These are phyloP conservation scores for Candolleomyces eurysporus DNA, from an alignment of 768 basidiomycete genomes.

Conservation along the genomic window DNA sequence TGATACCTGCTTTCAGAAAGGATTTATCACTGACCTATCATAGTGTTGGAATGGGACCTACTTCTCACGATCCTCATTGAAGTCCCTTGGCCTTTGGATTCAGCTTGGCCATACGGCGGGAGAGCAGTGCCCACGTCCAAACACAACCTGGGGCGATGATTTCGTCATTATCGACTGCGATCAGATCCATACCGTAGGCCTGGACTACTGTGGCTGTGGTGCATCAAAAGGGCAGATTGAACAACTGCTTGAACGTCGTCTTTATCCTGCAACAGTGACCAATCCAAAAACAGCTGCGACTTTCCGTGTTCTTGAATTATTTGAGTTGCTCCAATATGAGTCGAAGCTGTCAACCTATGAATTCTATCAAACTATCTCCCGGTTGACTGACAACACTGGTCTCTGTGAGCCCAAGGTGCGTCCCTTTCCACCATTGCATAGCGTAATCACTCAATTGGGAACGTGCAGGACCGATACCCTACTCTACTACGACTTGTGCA, in stretches of 20 bases:
- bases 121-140: conserved; percentile 16
- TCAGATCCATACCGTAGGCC: conserved; percentile 23
- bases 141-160: conserved; percentile 8
- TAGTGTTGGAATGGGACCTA: neutral
- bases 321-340: conserved; percentile 25
- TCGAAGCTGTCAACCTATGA: conserved; percentile 26
- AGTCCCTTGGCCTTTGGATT: neutral
- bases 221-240: conserved; percentile 5
- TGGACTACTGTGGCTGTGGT: conserved; percentile 31
- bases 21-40: no score
- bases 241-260: conserved; percentile 28
- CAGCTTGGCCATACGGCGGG: neutral
- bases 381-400: conserved; percentile 25
- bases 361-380: conserved; percentile 21
- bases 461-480: conserved; percentile 31
- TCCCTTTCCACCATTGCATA: no score
- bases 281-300: conserved; percentile 25
- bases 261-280: conserved; percentile 21
- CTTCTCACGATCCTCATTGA: neutral
- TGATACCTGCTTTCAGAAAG: no score
- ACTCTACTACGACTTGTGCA: conserved; percentile 20
- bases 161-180: conserved; percentile 26
- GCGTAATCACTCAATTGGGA: no score
- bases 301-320: conserved; percentile 20
- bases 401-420: conserved; percentile 12